Evolutionary conservation across 192 early-diverging fungal genomes (phyloP), one percentile per base, ranked within the genome.

Genomic region (Jimgerdemannia flammicorona): DNA sequence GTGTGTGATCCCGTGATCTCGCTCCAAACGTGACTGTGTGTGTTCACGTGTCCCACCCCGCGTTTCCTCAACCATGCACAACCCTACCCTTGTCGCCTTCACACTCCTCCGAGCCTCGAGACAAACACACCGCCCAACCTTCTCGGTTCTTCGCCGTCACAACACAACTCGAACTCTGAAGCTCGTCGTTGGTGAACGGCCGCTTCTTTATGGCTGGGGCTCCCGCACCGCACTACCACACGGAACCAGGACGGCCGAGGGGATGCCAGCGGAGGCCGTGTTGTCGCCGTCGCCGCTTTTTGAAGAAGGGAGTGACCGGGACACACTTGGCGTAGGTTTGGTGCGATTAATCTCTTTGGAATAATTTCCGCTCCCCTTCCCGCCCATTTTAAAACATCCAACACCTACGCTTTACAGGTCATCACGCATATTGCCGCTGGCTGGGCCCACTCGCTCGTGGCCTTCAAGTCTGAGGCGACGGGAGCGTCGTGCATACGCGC

Each of bases 361-460:
- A 59, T 6, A 10, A 0, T 59, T 59, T 59, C 49, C 14, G 49
- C 49, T 59, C 6, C 49, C 14, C 49, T 14, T 6, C 6, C 6
- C 14, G 14, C 6, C 49, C 6, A 59, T 10, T 59, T 14, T 14
- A 59, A 10, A 59, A 59, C 14, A 59, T 59, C 14, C 8, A 59
- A 59, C 14, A 14, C 49, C 49, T 6, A 78, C 11, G 42, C 66
- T 14, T 17, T 4, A 10, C 69, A 59, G 64, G n/a, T 3, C n/a
- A 64, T 81, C 14, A 75, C 69, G n/a, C 54, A 72, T 40, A 70
- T 82, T 4, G 80, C 82, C 10, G 69, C 79, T 29, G 81, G 81
- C 4, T 83, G 77, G 77, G 75, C 75, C 1, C 81, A 83, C 70
- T 79, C 78, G 19, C 64, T 83, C 40, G 67, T 83, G 40, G 66